Base-by-base conservation (phyloP, 768 basidiomycete genomes). In the Amanita thiersii region DNA sequence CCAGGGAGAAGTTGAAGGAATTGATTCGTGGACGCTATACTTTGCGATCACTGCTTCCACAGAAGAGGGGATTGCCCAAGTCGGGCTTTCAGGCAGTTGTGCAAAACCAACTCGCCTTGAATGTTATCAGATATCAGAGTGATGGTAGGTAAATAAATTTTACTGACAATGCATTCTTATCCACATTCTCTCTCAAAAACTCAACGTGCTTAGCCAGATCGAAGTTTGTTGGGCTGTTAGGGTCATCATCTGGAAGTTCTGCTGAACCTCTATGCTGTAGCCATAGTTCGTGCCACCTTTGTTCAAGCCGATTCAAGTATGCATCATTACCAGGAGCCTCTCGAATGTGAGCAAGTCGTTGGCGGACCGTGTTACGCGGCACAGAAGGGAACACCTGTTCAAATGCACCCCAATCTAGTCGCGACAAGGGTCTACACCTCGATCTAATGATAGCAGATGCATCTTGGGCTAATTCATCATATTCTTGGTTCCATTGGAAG, bases 391-490 rank as follows among this genome's bases (percentile, higher is more conserved):
- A 92, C 6, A 90, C 75, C 53, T 86, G 81, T 44, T 79, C 77
- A 38, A 89, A 69, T 5, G 83, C 83, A 11, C 66, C 70, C 69
- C 82, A 82, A 49, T 87, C 81, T 38, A 86, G 65, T 43, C 77
- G 72, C 24, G 73, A 62, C 11, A 68, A 57, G 44, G 64, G 56
- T 28, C 85, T 73, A 53, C 83, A 85, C 11, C 93, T 82, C 25
- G 82, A 83, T 50, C 76, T 75, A 44, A 97, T 76, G 48, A 98
- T 81, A 8, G 77, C 83, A 34, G 79, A 81, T 0, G 83, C 82
- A 54, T 98, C 94, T 40, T 84, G 76, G 18, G 84, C 81, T 28
- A 92, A 72, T 46, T 98, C 94, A 43, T 97, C 91, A 43, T 81
- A 89, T 37, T 93, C 87, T 29, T 72, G 61, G 41, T 75, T 87